Conservation (phyloP, 116 monocot species). For the Posidonia oceanica region DNA sequence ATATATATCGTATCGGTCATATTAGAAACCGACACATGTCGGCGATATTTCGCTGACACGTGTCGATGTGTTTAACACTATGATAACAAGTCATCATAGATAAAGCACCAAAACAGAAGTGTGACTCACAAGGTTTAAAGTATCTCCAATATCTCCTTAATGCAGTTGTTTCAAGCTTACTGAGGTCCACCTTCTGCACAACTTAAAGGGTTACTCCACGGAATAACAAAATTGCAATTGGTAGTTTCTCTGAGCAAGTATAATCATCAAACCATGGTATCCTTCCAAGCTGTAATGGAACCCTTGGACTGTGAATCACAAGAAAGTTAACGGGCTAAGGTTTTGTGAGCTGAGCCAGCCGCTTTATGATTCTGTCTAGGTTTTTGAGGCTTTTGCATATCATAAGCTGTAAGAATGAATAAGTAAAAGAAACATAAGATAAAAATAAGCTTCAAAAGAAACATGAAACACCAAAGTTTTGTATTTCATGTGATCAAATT, state of each 20-base stretch:
- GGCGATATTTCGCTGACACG: no score
- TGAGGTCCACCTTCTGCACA: slow-evolving; percentile 42
- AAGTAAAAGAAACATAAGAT: not conserved
- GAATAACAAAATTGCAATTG: no score
- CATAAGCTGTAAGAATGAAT: slow-evolving; percentile 45
- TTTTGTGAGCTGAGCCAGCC: slow-evolving; percentile 23
- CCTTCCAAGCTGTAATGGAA: slow-evolving; percentile 37
- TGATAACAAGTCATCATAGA: not conserved
- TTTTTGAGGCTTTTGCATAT: slow-evolving; percentile 41
- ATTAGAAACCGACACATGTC: no score
- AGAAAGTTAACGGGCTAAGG: slow-evolving; percentile 35
- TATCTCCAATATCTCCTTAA: slow-evolving; percentile 86
- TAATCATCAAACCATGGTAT: slow-evolving; percentile 8
- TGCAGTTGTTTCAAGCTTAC: slow-evolving; percentile 85
- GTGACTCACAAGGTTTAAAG: slow-evolving; percentile 80
- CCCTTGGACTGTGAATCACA: slow-evolving; percentile 5
- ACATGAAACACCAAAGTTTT: no score
- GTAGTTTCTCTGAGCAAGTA: no score
- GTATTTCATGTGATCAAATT: no score
- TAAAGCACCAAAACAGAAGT: not conserved
- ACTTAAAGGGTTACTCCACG: no score
- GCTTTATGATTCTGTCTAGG: slow-evolving; percentile 29
- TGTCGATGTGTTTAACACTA: no score
- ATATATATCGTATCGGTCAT: no score
- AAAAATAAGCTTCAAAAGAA: no score